Evolutionary conservation across 2,329 filamentous ascomycete species (phyloP).

Genomic region (Diaporthe capsici): DNA sequence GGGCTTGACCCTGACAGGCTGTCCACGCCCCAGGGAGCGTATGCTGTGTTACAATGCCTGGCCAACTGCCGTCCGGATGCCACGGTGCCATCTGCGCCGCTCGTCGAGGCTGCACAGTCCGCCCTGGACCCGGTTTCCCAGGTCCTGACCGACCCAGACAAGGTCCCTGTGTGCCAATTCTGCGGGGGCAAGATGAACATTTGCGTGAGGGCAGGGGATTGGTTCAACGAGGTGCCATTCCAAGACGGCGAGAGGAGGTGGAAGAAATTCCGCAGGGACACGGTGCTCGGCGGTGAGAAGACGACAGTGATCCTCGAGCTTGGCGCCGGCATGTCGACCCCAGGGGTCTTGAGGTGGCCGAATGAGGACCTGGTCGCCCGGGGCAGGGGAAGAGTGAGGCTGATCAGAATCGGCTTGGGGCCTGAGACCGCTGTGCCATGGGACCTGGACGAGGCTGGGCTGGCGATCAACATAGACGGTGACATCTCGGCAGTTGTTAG

Average conservation of each 20-base stretch:
- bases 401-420: conserved; percentile 43
- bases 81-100: conserved; percentile 1
- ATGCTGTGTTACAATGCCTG: conserved; percentile 45
- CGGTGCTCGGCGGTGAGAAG: conserved; percentile 21
- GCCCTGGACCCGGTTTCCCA: conserved; percentile 42
- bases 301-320: conserved; percentile 43
- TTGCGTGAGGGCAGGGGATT: conserved; percentile 43
- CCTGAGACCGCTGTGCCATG: conserved; percentile 42
- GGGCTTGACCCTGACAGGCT: conserved; percentile 46
- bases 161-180: conserved; percentile 42
- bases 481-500: conserved; percentile 38
- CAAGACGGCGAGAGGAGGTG: conserved; percentile 40
- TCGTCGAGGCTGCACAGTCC: background rate
- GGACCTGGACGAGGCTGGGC: conserved; percentile 40
- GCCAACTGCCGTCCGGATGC: conserved; percentile 11
- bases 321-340: conserved; percentile 44
- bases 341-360: conserved; percentile 43
- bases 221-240: conserved; percentile 45
- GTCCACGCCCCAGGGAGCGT: conserved; percentile 51
- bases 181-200: conserved; percentile 43
- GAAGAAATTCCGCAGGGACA: conserved; percentile 35
- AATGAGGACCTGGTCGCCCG: conserved; percentile 42
- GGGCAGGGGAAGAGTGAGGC: conserved; percentile 38
- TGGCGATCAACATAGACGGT: conserved; percentile 43
- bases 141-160: conserved; percentile 39